Conservation (phyloP, 139 green algal genomes). For the Zygnema circumcarinatum region DNA sequence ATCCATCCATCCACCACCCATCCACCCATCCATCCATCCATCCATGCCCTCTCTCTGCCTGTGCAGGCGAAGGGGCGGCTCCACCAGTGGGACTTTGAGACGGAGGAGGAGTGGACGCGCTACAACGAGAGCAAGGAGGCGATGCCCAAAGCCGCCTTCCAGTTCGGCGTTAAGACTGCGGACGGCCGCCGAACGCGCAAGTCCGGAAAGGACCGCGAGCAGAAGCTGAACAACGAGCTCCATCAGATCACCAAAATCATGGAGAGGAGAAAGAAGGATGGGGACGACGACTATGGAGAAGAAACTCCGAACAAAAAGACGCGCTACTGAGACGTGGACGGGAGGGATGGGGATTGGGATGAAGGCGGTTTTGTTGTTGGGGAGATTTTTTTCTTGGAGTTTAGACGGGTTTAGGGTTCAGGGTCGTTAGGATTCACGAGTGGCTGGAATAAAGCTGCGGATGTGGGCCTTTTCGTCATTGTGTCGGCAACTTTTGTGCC, state of each 20-base stretch:
- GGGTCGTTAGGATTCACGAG: not conserved
- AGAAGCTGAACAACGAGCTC: slow-evolving; percentile 78
- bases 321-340: slow-evolving; percentile 21
- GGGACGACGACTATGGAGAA: slow-evolving; percentile 6
- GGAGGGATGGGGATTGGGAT: slow-evolving; percentile 27
- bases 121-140: slow-evolving; percentile 75
- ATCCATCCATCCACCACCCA: too few relatives aligned
- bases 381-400: not conserved
- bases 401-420: not conserved
- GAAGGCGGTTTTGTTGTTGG: not conserved
- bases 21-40: too few relatives aligned
- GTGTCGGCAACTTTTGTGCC: too few relatives aligned
- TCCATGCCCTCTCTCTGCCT: too few relatives aligned
- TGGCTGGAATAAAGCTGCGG: not conserved
- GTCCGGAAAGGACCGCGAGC: slow-evolving; percentile 60
- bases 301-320: slow-evolving; percentile 17
- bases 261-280: slow-evolving; percentile 71
- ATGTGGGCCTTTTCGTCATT: too few relatives aligned
- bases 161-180: slow-evolving; percentile 77
- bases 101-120: slow-evolving; percentile 76
- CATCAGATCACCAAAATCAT: slow-evolving; percentile 76
- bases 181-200: slow-evolving; percentile 73
- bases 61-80: slow-evolving; percentile 55
- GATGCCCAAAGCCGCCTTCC: slow-evolving; percentile 76
- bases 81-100: slow-evolving; percentile 74